A percentile compares a stretch with the other conserved stretches of the same genome.
Evolutionary conservation across 495 filamentous ascomycete genomes (phyloP).

Genomic region (Xeromyces bisporus): DNA sequence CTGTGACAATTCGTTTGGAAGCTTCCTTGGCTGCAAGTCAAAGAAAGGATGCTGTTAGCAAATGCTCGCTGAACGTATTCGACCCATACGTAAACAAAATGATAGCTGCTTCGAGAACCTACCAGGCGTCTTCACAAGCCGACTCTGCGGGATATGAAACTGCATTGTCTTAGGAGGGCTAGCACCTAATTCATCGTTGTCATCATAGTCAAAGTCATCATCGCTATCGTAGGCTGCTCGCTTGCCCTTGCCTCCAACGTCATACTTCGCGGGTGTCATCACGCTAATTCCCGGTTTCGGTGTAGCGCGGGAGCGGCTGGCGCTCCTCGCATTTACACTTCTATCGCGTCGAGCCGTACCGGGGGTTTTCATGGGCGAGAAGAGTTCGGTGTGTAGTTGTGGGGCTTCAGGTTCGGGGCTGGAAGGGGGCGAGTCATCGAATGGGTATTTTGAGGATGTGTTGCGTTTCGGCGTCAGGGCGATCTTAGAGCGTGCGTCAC

Average conservation of each 20-base stretch:
- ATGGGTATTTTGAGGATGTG: constrained; percentile 13
- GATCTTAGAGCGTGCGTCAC: constrained; percentile 21
- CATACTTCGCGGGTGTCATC: constrained; percentile 42
- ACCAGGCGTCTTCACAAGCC: constrained; percentile 85
- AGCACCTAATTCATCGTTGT: constrained; percentile 42
- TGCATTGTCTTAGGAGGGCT: constrained; percentile 96
- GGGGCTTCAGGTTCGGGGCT: constrained; percentile 65
- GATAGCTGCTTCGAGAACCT: constrained; percentile 22
- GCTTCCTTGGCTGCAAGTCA: constrained; percentile 58
- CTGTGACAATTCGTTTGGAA: constrained; percentile 78
- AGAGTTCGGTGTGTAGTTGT: constrained; percentile 68
- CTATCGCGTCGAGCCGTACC: constrained; percentile 23
- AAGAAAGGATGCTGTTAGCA: background rate
- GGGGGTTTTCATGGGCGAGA: constrained; percentile 42
- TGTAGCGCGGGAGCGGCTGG: constrained; percentile 21
- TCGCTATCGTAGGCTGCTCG: constrained; percentile 41
- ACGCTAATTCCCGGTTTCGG: constrained; percentile 62
- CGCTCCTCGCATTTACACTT: constrained; percentile 20
- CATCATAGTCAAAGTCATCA: constrained; percentile 37
- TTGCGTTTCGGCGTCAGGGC: constrained; percentile 18
- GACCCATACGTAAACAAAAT: too few relatives aligned
- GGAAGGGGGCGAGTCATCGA: constrained; percentile 47
- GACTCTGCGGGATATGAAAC: constrained; percentile 76
- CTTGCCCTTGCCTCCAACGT: constrained; percentile 7
- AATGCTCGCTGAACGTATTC: background rate